Base-by-base conservation (phyloP, 345 rosid species). In the Murraya koenigii region DNA sequence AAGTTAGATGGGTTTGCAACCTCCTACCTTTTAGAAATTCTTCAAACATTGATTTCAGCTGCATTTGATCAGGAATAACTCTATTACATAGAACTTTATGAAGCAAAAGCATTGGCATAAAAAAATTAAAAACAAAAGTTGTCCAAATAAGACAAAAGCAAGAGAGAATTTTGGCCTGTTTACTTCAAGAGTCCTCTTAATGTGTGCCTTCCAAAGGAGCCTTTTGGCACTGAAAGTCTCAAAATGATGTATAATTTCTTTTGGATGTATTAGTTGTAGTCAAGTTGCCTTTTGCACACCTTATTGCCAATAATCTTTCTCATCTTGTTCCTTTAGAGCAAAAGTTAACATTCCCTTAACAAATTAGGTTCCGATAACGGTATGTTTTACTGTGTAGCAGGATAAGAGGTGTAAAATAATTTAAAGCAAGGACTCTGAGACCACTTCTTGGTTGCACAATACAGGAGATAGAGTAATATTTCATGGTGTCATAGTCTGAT, bases 31-130 rank as follows among this genome's bases (percentile, higher is more conserved):
- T 79, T 25, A 84, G 76, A 30, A 72, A 70, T 64, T 80, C 83
- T 75, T 84, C 82, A 69, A 87, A 77, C 65, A 72, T 66, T 66
- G 88, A 72, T 30, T 86, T 86, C 84, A 92, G 80, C 90, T 92
- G 92, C 73, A 44, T 44, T 79, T 56, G 26, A 71, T 25, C 22
- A 41, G 73, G 76, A 78, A 7, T 36, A 1, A 68, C n/a, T 62
- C 4, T 71, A 63, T 69, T 30, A 83, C 22, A 55, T 32, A 49
- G 1, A 17, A 62, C 36, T 71, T 54, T 59, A 66, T 72, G 25
- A 35, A 39, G 13, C 44, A 47, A 58, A 82, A 66, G 5, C 47
- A 38, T 26, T 47, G 56, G 39, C 71, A 35, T 22, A 3, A 66
- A 62, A 28, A 35, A n/a, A 41, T 0, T 3, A 58, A 59, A 9